Percentiles rank a stretch among this genome's conserved stretches.
Conservation (phyloP, 345 rosid species). For the Adansonia digitata region DNA sequence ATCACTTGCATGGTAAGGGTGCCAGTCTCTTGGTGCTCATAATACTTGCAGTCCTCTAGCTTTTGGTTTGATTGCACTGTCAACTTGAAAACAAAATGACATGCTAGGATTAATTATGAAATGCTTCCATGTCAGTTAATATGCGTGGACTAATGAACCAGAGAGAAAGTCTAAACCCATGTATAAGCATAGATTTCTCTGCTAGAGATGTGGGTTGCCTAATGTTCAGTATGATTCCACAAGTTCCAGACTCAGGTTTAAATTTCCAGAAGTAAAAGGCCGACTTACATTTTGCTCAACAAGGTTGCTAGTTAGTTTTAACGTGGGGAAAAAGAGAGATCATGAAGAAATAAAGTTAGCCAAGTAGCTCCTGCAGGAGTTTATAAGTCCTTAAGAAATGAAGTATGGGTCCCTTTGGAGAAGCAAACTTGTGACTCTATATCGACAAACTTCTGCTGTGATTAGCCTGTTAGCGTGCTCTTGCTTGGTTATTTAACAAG, state of each 20-base stretch:
- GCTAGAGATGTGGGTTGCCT: background rate
- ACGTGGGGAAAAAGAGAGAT: background rate
- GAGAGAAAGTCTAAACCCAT: no score
- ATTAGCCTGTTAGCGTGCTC: background rate
- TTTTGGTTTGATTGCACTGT: background rate
- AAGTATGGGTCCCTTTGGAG: background rate
- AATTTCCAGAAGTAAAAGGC: background rate
- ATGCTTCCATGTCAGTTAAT: background rate
- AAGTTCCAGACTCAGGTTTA: background rate
- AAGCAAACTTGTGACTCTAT: background rate
- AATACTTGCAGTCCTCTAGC: background rate
- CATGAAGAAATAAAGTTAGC: no score
- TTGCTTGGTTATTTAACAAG: background rate
- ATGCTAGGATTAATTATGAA: background rate
- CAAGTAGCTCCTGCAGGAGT: background rate
- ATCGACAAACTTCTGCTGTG: background rate
- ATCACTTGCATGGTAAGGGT: slow-evolving; percentile 83
- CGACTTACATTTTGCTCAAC: background rate
- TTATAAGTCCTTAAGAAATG: background rate
- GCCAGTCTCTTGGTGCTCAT: background rate
- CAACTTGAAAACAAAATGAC: background rate
- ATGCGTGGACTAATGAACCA: background rate
- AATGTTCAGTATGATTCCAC: background rate
- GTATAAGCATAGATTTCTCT: no score
- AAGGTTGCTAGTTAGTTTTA: background rate